Percentiles rank a stretch among this genome's conserved stretches.
Conservation (phyloP, 2,329 filamentous ascomycete genomes). For the Sporothrix brunneoviolacea region DNA sequence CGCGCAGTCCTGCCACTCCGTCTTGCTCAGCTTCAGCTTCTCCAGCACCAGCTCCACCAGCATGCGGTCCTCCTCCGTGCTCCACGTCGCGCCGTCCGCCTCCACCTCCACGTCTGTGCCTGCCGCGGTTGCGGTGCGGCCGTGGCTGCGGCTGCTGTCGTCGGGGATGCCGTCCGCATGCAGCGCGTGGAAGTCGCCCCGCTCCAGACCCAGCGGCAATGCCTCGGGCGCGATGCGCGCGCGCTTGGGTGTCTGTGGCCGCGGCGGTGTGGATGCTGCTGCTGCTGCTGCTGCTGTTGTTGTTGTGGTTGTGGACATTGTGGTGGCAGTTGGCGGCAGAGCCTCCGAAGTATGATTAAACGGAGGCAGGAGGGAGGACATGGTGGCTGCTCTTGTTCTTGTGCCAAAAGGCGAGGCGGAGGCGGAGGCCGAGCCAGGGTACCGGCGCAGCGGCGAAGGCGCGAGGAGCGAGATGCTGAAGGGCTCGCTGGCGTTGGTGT, state of each 20-base stretch:
- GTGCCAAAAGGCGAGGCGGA: background rate
- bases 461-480: constrained; percentile 9
- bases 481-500: background rate
- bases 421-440: too few relatives aligned
- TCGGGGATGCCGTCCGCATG: constrained; percentile 28
- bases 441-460: constrained; percentile 9
- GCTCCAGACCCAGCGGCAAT: constrained; percentile 53
- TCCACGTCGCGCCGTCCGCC: constrained; percentile 48
- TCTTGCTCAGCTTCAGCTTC: constrained; percentile 57
- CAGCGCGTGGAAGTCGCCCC: constrained; percentile 51
- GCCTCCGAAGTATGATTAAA: background rate
- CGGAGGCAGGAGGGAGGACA: background rate
- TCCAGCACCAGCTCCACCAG: constrained; percentile 62
- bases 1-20: constrained; percentile 62
- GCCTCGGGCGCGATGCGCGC: constrained; percentile 53
- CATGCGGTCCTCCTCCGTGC: constrained; percentile 55
- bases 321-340: too few relatives aligned
- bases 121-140: too few relatives aligned
- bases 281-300: background rate
- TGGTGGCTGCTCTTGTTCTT: constrained; percentile 5
- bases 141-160: constrained; percentile 11
- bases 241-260: constrained; percentile 52
- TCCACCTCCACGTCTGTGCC: constrained; percentile 38
- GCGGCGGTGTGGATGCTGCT: constrained; percentile 19
- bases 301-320: too few relatives aligned